Conservation (phyloP, 495 filamentous ascomycete species). For the Penicillium macrosclerotiorum region DNA sequence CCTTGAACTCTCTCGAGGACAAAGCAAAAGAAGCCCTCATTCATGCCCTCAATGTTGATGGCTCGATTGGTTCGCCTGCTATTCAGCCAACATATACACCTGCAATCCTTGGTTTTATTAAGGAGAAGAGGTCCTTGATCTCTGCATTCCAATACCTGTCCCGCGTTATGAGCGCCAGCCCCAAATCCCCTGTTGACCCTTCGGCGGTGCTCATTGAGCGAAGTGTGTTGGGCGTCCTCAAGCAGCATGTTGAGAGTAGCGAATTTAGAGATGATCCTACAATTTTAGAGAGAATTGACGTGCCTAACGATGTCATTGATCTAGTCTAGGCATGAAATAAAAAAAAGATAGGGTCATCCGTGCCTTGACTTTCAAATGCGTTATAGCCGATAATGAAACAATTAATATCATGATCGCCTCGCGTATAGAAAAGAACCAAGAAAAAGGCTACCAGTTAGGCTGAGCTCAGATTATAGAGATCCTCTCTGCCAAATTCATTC, state of each 20-base stretch:
- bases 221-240: slow-evolving; percentile 15
- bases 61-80: slow-evolving; percentile 22
- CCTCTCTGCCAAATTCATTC: too few relatives aligned
- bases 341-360: too few relatives aligned
- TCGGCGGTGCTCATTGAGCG: slow-evolving; percentile 17
- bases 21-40: slow-evolving; percentile 15
- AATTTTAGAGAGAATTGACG: slow-evolving; percentile 15
- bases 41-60: slow-evolving; percentile 31
- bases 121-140: background rate
- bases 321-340: too few relatives aligned
- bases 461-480: too few relatives aligned
- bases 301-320: slow-evolving; percentile 14
- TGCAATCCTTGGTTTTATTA: slow-evolving; percentile 22
- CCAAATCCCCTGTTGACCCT: background rate
- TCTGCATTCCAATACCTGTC: slow-evolving; percentile 10
- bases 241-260: slow-evolving; percentile 14
- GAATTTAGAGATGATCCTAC: slow-evolving; percentile 16
- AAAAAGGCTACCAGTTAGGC: too few relatives aligned
- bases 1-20: slow-evolving; percentile 23
- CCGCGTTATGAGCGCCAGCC: slow-evolving; percentile 15
- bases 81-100: slow-evolving; percentile 38
- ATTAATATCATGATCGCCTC: too few relatives aligned
- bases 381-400: too few relatives aligned
- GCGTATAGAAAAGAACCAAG: too few relatives aligned
- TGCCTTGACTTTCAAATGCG: too few relatives aligned